These are phyloP conservation scores for Corinectria fuckeliana DNA, from an alignment of 2,329 filamentous ascomycete genomes.

Conservation along the genomic window DNA sequence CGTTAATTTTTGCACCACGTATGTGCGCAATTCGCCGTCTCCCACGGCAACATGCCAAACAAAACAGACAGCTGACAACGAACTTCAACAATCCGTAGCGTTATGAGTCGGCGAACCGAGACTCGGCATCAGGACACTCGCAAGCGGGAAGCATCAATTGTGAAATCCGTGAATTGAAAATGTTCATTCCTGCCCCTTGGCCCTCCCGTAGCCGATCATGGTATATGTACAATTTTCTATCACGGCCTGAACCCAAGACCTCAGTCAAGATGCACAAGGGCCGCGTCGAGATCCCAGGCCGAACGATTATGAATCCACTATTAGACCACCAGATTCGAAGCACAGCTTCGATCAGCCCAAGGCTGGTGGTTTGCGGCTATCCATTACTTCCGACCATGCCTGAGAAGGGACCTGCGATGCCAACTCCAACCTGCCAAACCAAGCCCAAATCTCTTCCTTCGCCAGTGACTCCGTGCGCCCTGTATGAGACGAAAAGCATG, in stretches of 20 bases:
- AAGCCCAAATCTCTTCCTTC: conserved; percentile 43
- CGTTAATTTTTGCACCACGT: conserved; percentile 9
- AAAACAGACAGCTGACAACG: too few relatives aligned
- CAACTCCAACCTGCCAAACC: conserved; percentile 48
- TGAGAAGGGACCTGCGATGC: conserved; percentile 37
- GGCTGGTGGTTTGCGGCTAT: conserved; percentile 28
- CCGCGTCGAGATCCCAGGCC: conserved; percentile 22
- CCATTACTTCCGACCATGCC: conserved; percentile 36
- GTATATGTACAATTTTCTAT: conserved; percentile 51
- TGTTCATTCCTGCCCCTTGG: conserved; percentile 41
- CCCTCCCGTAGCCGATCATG: conserved; percentile 45
- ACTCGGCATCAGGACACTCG: not conserved
- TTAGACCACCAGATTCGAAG: conserved; percentile 30
- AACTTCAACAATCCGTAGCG: not conserved
- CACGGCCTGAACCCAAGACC: conserved; percentile 36
- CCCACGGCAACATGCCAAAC: conserved; percentile 36
- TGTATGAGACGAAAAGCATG: conserved; percentile 48
- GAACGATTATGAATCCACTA: conserved; percentile 28
- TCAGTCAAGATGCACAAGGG: conserved; percentile 31
- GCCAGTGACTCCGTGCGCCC: conserved; percentile 51
- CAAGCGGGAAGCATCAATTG: not conserved
- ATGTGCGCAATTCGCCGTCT: conserved; percentile 21
- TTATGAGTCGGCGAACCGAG: too few relatives aligned
- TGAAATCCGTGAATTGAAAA: conserved; percentile 37
- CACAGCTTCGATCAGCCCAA: conserved; percentile 34